Base-by-base conservation (phyloP, 1,284 basidiomycete genomes). In the Golubevia sp. region DNA sequence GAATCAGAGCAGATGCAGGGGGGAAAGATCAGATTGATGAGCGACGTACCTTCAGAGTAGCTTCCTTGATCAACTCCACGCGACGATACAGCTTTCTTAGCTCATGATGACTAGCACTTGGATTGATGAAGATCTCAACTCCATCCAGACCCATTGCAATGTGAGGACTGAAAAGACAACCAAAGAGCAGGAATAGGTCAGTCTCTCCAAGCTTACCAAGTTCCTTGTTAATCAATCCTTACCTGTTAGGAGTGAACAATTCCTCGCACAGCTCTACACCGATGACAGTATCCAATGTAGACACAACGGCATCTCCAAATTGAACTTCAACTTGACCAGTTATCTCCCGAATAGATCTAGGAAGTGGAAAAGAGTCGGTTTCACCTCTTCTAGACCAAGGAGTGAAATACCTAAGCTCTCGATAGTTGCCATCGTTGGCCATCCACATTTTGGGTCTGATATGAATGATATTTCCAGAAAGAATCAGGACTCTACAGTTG, bases 401-500 rank as follows among this genome's bases (percentile, higher is more conserved):
- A 0, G 96, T 94, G 76, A 99, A 99, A 85, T 93, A 96, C 38
- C 97, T 87, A 74, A 98, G 87, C 85, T 99, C 96, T 53, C 96
- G 91, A 84, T 99, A 99, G 84, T 99, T 98, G 8, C 96, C 96
- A 76, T 98, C 94, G 79, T 99, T 99, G 2, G 96, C 96, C 64
- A 99, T 87, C 96, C 96, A 99, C 94, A 99, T 95, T 86, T 99
- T 99, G 0, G 96, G 97, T 11, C 97, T 89, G 73, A 99, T 97
- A 72, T 97, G 88, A 1, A 97, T 84, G 69, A 99, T 94, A 85
- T 93, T 89, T 55, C 89, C 88, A 84, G 96, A 87, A 79, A 94
- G 88, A 49, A 96, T 89, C 76, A 98, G 91, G 38, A 98, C 87
- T 20, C 97, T 90, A 84, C 94, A 97, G 82, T 99, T 99, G 86